Evolutionary conservation across 2,329 filamentous ascomycete genomes (phyloP), one percentile per base, ranked within the genome.

Genomic region (Colletotrichum lupini): DNA sequence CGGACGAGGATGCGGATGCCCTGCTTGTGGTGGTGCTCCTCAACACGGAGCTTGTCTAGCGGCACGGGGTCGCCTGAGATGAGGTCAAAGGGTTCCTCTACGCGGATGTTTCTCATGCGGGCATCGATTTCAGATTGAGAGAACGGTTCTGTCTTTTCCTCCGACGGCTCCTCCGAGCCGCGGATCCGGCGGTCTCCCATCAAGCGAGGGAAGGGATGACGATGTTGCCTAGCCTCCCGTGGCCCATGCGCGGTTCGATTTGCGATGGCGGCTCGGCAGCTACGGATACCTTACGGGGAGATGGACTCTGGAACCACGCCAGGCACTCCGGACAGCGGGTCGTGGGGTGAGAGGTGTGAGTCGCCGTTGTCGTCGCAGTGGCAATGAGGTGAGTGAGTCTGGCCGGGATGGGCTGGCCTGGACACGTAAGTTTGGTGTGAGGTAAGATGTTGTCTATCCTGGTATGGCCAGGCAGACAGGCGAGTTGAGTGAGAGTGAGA

Each of bases 101-200:
- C 83, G 59, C 84, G 82, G 67, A 89, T 81, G 76, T 79, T 81
- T 72, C 82, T 83, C 72, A 89, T 81, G 22, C 88, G 87, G 30
- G 85, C 81, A 63, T 89, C 85, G 75, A 90, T 85, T 79, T 91
- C 88, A 62, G 87, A 86, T 75, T 89, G 84, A 11, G 89, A 88
- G 76, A 90, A 89, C 11, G 88, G 87, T 81, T 91, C 88, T 59
- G 89, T 91, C 80, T 85, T 87, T 82, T 90, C 88, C 77, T 85
- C 83, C 73, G 84, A 84, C 74, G 79, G 78, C 75, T 79, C 82
- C 74, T 82, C 80, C 56, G 82, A 83, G 76, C 79, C 77, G 77
- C 79, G 81, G 71, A 79, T 76, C 76, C 81, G 85, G 75, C 82
- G 80, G 75, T 88, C 86, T 77, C 82, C 83, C 88, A 89, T 89